These are phyloP conservation scores for Rhizophora apiculata DNA, from an alignment of 345 rosid genomes.

Conservation along the genomic window DNA sequence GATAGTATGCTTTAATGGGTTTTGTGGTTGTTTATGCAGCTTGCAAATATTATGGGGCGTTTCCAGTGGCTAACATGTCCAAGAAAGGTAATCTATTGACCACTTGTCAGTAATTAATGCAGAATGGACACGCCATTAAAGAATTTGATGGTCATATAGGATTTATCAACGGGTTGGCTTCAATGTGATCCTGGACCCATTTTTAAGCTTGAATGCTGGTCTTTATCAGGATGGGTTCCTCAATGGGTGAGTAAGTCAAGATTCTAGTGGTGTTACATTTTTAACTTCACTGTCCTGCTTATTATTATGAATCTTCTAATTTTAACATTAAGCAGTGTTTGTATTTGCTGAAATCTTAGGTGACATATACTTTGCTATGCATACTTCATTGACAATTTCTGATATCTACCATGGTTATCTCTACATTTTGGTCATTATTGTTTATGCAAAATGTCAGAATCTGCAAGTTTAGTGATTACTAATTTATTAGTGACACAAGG, in stretches of 20 bases:
- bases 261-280: background rate
- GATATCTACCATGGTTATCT: no score
- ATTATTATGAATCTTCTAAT: background rate
- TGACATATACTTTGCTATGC: no score
- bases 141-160: slow-evolving; percentile 45
- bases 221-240: slow-evolving; percentile 61
- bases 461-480: no score
- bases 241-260: slow-evolving; percentile 54
- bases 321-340: background rate
- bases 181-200: slow-evolving; percentile 91
- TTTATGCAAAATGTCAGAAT: no score
- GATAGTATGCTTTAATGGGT: background rate
- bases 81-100: slow-evolving; percentile 58
- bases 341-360: background rate
- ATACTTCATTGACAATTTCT: no score
- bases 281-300: background rate
- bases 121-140: background rate
- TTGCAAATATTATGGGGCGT: slow-evolving; percentile 85
- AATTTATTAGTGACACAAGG: no score
- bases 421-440: no score
- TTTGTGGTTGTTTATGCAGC: slow-evolving; percentile 48
- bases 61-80: slow-evolving; percentile 96
- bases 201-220: slow-evolving; percentile 67
- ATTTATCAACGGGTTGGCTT: slow-evolving; percentile 91
- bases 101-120: background rate